Conservation (phyloP, 306 rosid genomes). For the Gleditsia sinensis region DNA sequence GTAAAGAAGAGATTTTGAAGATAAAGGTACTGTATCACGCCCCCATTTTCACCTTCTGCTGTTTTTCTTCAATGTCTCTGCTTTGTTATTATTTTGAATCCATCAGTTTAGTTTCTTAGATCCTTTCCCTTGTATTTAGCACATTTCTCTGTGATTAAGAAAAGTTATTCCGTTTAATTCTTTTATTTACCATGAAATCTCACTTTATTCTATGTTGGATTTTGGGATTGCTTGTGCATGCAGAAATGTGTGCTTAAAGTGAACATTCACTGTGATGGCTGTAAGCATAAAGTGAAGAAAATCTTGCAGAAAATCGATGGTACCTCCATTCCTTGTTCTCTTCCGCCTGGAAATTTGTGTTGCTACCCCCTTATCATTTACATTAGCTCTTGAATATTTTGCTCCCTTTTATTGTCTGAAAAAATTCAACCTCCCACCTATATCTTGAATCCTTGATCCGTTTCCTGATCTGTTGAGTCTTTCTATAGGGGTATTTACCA, state of each 20-base stretch:
- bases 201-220: conserved; percentile 37
- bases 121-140: background rate
- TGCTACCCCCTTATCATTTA: background rate
- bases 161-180: background rate
- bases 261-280: conserved; percentile 97
- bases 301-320: conserved; percentile 94
- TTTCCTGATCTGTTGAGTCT: background rate
- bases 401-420: background rate
- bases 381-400: background rate
- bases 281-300: conserved; percentile 94
- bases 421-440: background rate
- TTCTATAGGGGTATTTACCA: conserved; percentile 75
- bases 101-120: background rate
- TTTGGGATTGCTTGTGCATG: conserved; percentile 53
- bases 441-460: background rate
- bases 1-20: conserved; percentile 96
- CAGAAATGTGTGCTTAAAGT: conserved; percentile 97
- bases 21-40: conserved; percentile 70
- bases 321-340: conserved; percentile 15
- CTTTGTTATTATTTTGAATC: conserved; percentile 22
- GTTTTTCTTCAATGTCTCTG: background rate
- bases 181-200: conserved; percentile 9
- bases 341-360: background rate
- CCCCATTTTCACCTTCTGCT: background rate
- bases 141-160: conserved; percentile 5